These are phyloP conservation scores for Triticum urartu DNA, from an alignment of 176 grass and related monocot genomes.

Conservation along the genomic window DNA sequence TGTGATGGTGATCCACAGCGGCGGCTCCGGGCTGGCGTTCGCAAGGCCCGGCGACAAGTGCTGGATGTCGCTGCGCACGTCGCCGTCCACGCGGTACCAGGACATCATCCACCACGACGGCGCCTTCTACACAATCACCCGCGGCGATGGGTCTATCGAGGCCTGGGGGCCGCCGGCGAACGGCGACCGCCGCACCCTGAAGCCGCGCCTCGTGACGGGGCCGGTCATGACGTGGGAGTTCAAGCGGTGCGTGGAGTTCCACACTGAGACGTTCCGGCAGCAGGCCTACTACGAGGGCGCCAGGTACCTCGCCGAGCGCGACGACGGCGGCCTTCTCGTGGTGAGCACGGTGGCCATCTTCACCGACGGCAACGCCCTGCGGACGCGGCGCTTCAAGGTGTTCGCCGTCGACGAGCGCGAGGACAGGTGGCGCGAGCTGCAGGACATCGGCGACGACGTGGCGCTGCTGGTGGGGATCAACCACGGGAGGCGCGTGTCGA, in stretches of 20 bases:
- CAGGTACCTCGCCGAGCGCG: conserved; percentile 11
- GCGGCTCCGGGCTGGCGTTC: not conserved
- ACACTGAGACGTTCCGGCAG: not conserved
- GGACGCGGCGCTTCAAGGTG: conserved; percentile 3
- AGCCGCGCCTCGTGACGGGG: not conserved
- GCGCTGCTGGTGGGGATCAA: not conserved
- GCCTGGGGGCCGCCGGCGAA: not conserved
- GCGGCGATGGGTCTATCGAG: not conserved
- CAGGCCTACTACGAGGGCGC: conserved; percentile 9
- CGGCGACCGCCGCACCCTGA: not conserved
- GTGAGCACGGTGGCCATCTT: conserved; percentile 12
- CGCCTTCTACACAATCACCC: not conserved
- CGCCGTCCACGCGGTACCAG: not conserved
- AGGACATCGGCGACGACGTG: not conserved
- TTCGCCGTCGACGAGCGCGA: not conserved
- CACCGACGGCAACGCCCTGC: not conserved
- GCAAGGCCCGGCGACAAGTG: not conserved
- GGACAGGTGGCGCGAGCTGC: not conserved
- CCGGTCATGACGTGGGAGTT: conserved; percentile 3
- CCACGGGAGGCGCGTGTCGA: conserved; percentile 2
- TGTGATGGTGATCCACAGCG: not conserved
- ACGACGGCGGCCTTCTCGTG: not conserved
- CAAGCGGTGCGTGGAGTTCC: conserved; percentile 18
- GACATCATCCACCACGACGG: not conserved
- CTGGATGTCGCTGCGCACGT: not conserved